Evolutionary conservation across 805 yeast genomes (phyloP).

Genomic region (Hanseniaspora singularis): DNA sequence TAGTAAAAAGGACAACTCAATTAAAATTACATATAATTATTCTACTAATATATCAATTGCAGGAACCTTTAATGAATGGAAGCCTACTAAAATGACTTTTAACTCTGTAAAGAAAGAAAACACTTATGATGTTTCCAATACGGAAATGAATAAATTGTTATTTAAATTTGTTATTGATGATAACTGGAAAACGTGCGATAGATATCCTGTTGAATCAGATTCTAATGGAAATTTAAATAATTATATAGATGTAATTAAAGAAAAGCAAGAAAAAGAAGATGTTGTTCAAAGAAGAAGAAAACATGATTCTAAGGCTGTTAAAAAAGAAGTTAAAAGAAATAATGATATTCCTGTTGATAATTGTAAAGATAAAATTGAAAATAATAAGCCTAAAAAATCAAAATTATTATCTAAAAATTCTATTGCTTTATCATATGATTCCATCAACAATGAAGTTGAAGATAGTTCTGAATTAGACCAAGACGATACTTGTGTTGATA

Average conservation of each 20-base stretch:
- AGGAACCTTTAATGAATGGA: slow-evolving; percentile 15
- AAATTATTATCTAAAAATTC: too few relatives aligned
- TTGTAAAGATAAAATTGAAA: too few relatives aligned
- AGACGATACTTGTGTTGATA: slow-evolving; percentile 1
- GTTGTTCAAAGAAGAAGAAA: too few relatives aligned
- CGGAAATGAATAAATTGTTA: background rate
- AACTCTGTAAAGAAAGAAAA: background rate
- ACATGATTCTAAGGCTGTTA: too few relatives aligned
- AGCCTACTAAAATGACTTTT: slow-evolving; percentile 8
- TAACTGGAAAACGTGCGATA: slow-evolving; percentile 1
- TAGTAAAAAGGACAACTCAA: too few relatives aligned
- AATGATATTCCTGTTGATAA: too few relatives aligned
- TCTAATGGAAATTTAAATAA: slow-evolving; percentile 1
- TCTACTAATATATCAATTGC: slow-evolving; percentile 8
- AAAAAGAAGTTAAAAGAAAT: too few relatives aligned
- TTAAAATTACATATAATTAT: too few relatives aligned
- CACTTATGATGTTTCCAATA: background rate
- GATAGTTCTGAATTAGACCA: background rate
- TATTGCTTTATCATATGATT: too few relatives aligned
- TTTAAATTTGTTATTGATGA: slow-evolving; percentile 5
- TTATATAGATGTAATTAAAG: background rate
- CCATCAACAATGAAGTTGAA: background rate
- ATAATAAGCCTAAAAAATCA: too few relatives aligned
- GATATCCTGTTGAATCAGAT: background rate
- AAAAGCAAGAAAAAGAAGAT: background rate